Evolutionary conservation across 2,329 filamentous ascomycete species (phyloP).

Genomic region (Dryadomyces sulphureus): DNA sequence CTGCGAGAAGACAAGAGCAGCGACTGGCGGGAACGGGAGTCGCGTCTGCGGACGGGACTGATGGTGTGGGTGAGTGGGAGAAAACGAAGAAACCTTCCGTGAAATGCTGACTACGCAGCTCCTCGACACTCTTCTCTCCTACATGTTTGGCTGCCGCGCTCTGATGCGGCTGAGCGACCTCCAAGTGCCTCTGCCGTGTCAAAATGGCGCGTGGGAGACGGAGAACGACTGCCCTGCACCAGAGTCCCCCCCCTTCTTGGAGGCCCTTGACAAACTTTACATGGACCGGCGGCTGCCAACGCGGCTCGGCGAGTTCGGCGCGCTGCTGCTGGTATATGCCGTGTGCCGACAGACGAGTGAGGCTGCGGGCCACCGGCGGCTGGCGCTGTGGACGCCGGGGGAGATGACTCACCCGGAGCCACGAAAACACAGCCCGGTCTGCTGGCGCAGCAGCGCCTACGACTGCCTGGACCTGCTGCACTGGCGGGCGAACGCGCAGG

Average conservation of each 20-base stretch:
- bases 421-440: not conserved
- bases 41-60: not conserved
- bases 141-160: not conserved
- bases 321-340: not conserved
- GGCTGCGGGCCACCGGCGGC: no score
- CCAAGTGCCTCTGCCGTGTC: not conserved
- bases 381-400: not conserved
- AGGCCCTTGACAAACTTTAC: not conserved
- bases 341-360: not conserved
- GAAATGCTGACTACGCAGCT: not conserved
- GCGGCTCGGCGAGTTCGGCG: not conserved
- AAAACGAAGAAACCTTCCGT: no score
- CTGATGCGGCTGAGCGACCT: not conserved
- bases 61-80: not conserved
- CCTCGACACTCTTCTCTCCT: not conserved
- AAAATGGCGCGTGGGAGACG: not conserved
- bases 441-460: not conserved
- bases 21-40: not conserved
- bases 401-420: no score
- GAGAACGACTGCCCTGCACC: not conserved
- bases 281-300: not conserved
- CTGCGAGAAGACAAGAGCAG: not conserved
- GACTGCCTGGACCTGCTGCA: slow-evolving; percentile 1
- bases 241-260: not conserved
- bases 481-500: not conserved